Evolutionary conservation across 192 early-diverging fungal genomes (phyloP).

Genomic region (Helicostylum pulchrum): DNA sequence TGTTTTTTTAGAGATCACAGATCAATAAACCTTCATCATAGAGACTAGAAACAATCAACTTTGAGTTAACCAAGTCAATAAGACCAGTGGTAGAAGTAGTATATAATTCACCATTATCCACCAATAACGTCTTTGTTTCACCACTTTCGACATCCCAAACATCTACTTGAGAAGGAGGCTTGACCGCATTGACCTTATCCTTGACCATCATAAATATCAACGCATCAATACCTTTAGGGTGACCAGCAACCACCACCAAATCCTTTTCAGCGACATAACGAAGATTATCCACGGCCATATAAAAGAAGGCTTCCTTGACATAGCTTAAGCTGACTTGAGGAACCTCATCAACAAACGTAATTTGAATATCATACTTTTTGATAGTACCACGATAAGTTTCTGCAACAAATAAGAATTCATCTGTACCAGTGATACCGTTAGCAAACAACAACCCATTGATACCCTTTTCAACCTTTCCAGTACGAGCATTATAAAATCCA

Average conservation of each 20-base stretch:
- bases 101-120: conserved; percentile 19
- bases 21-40: conserved; percentile 11
- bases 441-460: conserved; percentile 26
- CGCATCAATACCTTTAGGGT: conserved; percentile 22
- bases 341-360: not conserved
- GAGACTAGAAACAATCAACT: conserved; percentile 12
- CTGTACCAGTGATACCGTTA: conserved; percentile 30
- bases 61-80: not conserved
- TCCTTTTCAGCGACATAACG: conserved; percentile 6
- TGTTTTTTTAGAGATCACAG: conserved; percentile 10
- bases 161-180: conserved; percentile 23
- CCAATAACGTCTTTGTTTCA: conserved; percentile 4
- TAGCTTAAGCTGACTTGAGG: conserved; percentile 7
- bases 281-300: conserved; percentile 36
- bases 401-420: conserved; percentile 19
- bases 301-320: conserved; percentile 2
- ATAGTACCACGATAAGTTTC: conserved; percentile 23
- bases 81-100: conserved; percentile 18
- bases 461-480: not conserved
- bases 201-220: conserved; percentile 5
- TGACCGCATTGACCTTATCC: not conserved
- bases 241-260: conserved; percentile 27
- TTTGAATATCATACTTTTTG: conserved; percentile 14
- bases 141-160: conserved; percentile 16
- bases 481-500: conserved; percentile 29